Evolutionary conservation across 306 rosid species (phyloP), one percentile per base, ranked within the genome.

Genomic region (Castanopsis chinensis): DNA sequence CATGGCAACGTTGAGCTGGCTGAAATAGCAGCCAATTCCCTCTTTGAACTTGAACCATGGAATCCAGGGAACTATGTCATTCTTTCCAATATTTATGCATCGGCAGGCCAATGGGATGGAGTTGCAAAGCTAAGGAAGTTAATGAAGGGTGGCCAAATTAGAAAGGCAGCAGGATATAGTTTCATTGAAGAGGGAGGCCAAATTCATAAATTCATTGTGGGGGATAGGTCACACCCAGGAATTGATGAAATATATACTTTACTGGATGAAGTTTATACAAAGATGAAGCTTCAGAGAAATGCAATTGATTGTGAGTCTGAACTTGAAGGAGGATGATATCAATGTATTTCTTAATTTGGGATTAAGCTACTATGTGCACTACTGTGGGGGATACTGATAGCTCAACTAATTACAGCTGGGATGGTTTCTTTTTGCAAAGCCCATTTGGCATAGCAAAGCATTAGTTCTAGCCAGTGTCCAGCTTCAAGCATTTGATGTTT

Each of bases 41-140:
- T 90, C 32, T 92, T 86, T 75, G 60, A 61, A 67, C 92, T 92
- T 63, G 97, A 90, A 85, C 92, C 93, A 23, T 86, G 92, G 91
- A 92, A 92, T 76, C 93, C 94, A 0, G 97, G 94, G 73, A 92
- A 92, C 81, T 92, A 86, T 53, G 92, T 92, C 81, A 85, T 92
- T 85, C 93, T 92, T 69, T 92, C 97, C 0, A 92, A 92, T 77
- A 90, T 90, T 79, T 90, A 92, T 81, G 95, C 97, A 10, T 86
- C 91, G 14, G 86, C 86, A 21, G 89, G 87, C 1, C 79, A 58
- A 41, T 92, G 97, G 97, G 65, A 72, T 71, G 90, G 87, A 80
- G 95, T 92, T 81, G 83, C 90, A 70, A 83, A 75, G 87, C 81
- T 90, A 21, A 89, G 95, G 83, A 90, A 92, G 88, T 71, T 73